Evolutionary conservation across 2,329 filamentous ascomycete genomes (phyloP).

Genomic region (Colletotrichum liaoningense): DNA sequence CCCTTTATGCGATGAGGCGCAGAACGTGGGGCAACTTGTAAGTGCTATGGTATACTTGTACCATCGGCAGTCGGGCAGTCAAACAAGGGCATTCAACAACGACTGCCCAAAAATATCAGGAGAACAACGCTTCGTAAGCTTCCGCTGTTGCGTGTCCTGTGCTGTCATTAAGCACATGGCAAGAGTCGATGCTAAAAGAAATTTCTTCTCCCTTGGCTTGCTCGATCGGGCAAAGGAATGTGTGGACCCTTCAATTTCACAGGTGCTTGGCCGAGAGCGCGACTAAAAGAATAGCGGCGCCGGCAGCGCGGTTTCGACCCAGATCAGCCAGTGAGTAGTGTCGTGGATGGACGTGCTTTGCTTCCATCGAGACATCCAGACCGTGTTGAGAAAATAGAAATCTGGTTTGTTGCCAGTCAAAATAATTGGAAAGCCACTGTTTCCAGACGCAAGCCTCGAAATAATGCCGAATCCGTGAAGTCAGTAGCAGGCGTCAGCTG

Average conservation of each 20-base stretch:
- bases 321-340: neutral
- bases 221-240: constrained; percentile 1
- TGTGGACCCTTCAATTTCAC: constrained; percentile 17
- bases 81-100: neutral
- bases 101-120: neutral
- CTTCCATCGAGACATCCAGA: neutral
- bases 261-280: constrained; percentile 6
- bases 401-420: neutral
- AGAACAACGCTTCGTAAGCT: neutral
- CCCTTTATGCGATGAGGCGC: constrained; percentile 35
- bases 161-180: neutral
- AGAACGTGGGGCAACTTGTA: constrained; percentile 11
- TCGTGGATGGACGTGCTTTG: neutral
- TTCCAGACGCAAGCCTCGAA: neutral
- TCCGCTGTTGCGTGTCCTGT: neutral
- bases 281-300: neutral
- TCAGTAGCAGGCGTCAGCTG: neutral
- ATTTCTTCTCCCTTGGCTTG: neutral
- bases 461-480: neutral
- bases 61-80: neutral
- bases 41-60: neutral
- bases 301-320: constrained; percentile 7
- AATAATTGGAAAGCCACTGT: neutral
- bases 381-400: neutral
- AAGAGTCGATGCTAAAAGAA: neutral